phyloP scores from a whole-genome alignment of 305 asterid genomes.

The Coffea humblotiana region DNA sequence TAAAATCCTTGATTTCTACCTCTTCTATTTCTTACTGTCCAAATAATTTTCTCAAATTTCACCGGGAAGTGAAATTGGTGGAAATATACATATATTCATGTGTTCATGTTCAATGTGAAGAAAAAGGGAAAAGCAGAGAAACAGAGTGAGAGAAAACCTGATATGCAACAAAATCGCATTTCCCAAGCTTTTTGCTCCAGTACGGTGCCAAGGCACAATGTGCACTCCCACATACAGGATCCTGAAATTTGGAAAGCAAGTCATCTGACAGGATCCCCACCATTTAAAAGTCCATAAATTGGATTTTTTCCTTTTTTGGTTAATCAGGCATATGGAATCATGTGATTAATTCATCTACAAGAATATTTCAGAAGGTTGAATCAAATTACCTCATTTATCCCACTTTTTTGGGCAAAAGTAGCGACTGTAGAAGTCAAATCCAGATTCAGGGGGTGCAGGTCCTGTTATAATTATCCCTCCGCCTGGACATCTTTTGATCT shows the following conservation, averaged over 20 bases:
- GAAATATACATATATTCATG: not conserved
- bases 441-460: slow-evolving; percentile 65
- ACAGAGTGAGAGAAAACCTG: slow-evolving; percentile 37
- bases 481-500: slow-evolving; percentile 47
- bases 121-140: not conserved
- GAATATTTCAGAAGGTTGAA: not conserved
- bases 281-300: not conserved
- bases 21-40: too few species aligned
- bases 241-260: slow-evolving; percentile 36
- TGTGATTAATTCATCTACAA: not conserved
- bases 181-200: slow-evolving; percentile 84
- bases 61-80: not conserved
- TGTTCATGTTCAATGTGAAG: not conserved
- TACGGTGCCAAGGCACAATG: slow-evolving; percentile 77
- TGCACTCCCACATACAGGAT: slow-evolving; percentile 83
- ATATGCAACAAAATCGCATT: slow-evolving; percentile 62
- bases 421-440: slow-evolving; percentile 76
- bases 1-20: not conserved
- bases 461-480: slow-evolving; percentile 76
- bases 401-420: slow-evolving; percentile 73
- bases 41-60: not conserved
- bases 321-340: too few species aligned
- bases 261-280: not conserved
- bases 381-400: slow-evolving; percentile 58
- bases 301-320: not conserved